These are phyloP conservation scores for Barnettozyma wickerhamii DNA, from an alignment of 805 yeast species.

Conservation along the genomic window DNA sequence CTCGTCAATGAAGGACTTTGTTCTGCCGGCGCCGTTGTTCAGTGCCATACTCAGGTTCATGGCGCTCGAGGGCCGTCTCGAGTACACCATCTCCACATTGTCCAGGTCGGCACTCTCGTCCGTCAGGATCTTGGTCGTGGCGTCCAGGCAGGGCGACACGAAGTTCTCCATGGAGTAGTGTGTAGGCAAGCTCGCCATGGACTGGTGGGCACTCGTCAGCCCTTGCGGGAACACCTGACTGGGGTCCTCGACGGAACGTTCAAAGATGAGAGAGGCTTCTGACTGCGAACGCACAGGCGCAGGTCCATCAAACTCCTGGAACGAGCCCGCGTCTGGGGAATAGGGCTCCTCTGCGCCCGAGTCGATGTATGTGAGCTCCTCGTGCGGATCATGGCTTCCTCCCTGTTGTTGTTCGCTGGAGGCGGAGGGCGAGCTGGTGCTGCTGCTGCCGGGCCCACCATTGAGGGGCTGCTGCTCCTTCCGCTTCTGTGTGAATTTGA, in stretches of 20 bases:
- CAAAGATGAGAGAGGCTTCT: conserved; percentile 42
- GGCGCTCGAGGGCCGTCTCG: conserved; percentile 55
- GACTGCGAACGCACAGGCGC: conserved; percentile 5
- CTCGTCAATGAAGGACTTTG: conserved; percentile 24
- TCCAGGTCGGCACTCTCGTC: conserved; percentile 57
- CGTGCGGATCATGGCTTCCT: conserved; percentile 1
- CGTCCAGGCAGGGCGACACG: conserved; percentile 80
- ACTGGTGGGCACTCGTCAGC: conserved; percentile 25
- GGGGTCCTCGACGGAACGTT: conserved; percentile 63
- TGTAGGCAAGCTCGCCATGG: conserved; percentile 30
- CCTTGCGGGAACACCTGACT: conserved; percentile 25
- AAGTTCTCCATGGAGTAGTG: conserved; percentile 53
- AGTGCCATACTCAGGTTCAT: conserved; percentile 30
- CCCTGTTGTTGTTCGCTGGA: background rate
- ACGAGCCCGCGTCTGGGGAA: conserved; percentile 4
- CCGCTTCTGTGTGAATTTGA: conserved; percentile 11
- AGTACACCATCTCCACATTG: conserved; percentile 65
- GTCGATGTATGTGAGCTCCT: conserved; percentile 9
- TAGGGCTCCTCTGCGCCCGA: conserved; percentile 10
- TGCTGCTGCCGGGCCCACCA: too few relatives aligned
- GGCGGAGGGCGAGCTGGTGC: background rate
- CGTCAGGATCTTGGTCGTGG: conserved; percentile 61
- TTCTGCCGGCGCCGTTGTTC: conserved; percentile 25
- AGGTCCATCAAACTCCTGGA: background rate
- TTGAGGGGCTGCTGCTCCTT: too few relatives aligned